Evolutionary conservation across 2,329 filamentous ascomycete genomes (phyloP), one percentile per base, ranked within the genome.

Genomic region (Aspergillus sp.): DNA sequence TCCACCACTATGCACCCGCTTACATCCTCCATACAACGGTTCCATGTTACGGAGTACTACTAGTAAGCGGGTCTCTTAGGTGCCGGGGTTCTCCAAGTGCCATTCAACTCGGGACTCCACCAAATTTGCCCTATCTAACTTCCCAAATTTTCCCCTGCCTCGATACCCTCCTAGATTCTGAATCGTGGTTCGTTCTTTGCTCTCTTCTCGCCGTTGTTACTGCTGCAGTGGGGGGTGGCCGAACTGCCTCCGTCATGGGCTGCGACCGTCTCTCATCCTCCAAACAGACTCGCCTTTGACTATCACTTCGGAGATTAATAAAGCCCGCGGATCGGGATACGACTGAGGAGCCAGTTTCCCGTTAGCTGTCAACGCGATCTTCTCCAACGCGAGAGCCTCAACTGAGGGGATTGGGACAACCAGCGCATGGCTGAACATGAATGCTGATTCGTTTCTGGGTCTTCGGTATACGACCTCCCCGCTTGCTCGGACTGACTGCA

Each of bases 391-490:
- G 36, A 46, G 20, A 42, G 45, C 40, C 32, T 51, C 36, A 26
- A 50, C 42, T 22, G 48, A 24, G 16, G 22, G 33, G 42, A 49
- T 16, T 48, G 43, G 32, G 38, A 19, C 32, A 42, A 32, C 22
- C 33, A 50, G 52, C 55, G 53, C 50, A 58, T 62, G 54, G 47
- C 48, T 44, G 65, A 67, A 60, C 60, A 69, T 68, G 65, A 63
- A 58, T 61, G 61, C 58, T 68, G 61, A 61, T 60, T 53, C 52
- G 55, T 50, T 50, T 52, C 52, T 56, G 50, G 57, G 43, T 55
- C 44, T 52, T 30, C 49, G 51, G 49, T 56, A 51, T 54, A 55
- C 40, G 24, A 49, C 38, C 45, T 42, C 52, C 47, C 42, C 50
- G 26, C 40, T 47, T 55, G 17, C 40, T 20, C 50, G 47, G 52